A percentile compares a stretch with the other conserved stretches of the same genome.
phyloP scores from a whole-genome alignment of 1,284 basidiomycete species.

The Irpex rosettiformis region DNA sequence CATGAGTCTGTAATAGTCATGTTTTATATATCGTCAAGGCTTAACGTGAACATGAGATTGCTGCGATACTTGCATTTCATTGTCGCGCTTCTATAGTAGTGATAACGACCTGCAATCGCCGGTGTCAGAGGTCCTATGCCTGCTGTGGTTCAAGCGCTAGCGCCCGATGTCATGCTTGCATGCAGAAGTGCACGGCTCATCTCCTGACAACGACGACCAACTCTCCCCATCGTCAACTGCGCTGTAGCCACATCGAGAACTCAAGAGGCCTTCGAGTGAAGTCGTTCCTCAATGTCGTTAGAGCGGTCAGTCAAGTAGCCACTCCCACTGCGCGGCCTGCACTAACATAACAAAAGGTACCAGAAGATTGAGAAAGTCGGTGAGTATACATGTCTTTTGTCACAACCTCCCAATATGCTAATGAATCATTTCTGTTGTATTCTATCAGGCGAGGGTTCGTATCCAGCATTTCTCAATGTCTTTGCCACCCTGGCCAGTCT shows the following conservation, averaged over 20 bases:
- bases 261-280: neutral
- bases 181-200: neutral
- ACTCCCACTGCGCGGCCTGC: neutral
- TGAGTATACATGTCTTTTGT: slow-evolving; percentile 19
- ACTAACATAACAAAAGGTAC: slow-evolving; percentile 29
- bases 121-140: neutral
- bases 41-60: too few species aligned
- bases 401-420: neutral
- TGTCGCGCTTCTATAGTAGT: too few species aligned
- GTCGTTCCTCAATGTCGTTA: neutral
- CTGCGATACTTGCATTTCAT: too few species aligned
- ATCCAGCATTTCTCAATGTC: neutral
- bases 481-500: neutral
- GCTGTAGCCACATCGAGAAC: neutral
- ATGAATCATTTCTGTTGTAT: neutral
- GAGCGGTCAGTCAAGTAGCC: neutral
- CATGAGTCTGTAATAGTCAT: too few species aligned
- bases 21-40: too few species aligned
- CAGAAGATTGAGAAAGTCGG: slow-evolving; percentile 40
- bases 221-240: neutral
- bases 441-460: slow-evolving; percentile 29
- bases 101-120: too few species aligned
- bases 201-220: slow-evolving; percentile 8
- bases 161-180: neutral
- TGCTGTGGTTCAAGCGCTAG: neutral